These are phyloP conservation scores for Leccinum obscurum DNA, from an alignment of 768 basidiomycete species.

Conservation along the genomic window DNA sequence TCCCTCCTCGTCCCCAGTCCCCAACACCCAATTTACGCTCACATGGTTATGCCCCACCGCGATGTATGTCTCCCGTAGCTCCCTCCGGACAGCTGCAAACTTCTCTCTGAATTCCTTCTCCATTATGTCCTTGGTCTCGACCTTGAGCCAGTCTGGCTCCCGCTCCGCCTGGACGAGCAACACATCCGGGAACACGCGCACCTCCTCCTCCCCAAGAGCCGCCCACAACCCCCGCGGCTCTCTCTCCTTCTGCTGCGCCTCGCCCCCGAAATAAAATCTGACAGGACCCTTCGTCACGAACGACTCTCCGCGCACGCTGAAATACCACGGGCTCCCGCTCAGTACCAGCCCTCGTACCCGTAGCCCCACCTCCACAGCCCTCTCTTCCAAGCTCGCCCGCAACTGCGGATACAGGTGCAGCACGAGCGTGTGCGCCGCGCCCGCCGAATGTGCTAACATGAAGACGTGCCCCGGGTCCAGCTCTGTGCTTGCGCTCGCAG, in stretches of 20 bases:
- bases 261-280: constrained; percentile 39
- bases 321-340: constrained; percentile 47
- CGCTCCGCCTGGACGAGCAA: constrained; percentile 51
- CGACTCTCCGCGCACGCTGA: constrained; percentile 27
- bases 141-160: constrained; percentile 49
- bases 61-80: constrained; percentile 34
- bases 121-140: constrained; percentile 39
- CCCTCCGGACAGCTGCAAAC: constrained; percentile 26
- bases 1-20: constrained; percentile 51
- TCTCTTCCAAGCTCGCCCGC: constrained; percentile 35
- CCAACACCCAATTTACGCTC: constrained; percentile 50
- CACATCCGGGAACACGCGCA: constrained; percentile 45
- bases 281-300: constrained; percentile 27
- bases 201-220: constrained; percentile 33
- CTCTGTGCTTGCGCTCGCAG: constrained; percentile 6
- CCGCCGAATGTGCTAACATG: constrained; percentile 64
- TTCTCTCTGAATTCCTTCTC: constrained; percentile 38
- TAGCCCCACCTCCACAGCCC: constrained; percentile 18
- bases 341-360: constrained; percentile 46
- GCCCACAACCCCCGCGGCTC: constrained; percentile 44
- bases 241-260: constrained; percentile 40
- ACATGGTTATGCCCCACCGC: constrained; percentile 63
- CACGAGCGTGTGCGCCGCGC: constrained; percentile 51
- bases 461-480: constrained; percentile 44
- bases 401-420: constrained; percentile 37